Base-by-base conservation (phyloP, 768 basidiomycete genomes). In the Tephrocybe sp. region DNA sequence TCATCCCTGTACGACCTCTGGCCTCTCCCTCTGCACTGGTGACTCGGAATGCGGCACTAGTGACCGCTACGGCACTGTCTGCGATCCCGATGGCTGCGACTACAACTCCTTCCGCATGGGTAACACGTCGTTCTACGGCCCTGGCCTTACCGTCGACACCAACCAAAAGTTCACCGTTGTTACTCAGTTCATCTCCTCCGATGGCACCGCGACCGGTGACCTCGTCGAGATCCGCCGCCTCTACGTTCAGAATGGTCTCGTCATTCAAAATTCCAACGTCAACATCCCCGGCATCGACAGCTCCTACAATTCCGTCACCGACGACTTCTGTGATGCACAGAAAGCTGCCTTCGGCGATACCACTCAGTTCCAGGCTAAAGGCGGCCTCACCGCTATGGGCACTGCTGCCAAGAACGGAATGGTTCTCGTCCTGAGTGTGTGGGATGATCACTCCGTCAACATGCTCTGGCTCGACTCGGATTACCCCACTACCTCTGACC, bases 31-130 rank as follows among this genome's bases (percentile, higher is more conserved):
- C 42, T 82, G 79, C 71, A 49, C 55, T 21, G 36, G 36, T 19
- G 73, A 73, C 31, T 64, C 58, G 34, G 60, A 67, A 22, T 77
- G 76, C 51, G 66, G 66, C n/a, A n/a, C 60, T 56, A 55, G 50
- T 52, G 57, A 68, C 59, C 64, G 75, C 45, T 69, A 73, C 63
- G 64, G 58, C 55, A 71, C 72, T 42, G 62, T 77, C 37, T 82
- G 80, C 66, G 79, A 82, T 65, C 67, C 69, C 55, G 77, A 76
- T 56, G 79, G 80, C 38, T 82, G 80, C 64, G 80, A 80, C 59
- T 82, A 79, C 75, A 82, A 80, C 76, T 77, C 80, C 27, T 82
- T 60, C 73, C 78, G 79, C 61, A 70, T 76, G 74, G 78, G 79
- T 30, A 61, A 64, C 60, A 57, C 53, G 51, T 53, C 61, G 40